phyloP scores from a whole-genome alignment of 768 basidiomycete species.

The Boletales sp. region DNA sequence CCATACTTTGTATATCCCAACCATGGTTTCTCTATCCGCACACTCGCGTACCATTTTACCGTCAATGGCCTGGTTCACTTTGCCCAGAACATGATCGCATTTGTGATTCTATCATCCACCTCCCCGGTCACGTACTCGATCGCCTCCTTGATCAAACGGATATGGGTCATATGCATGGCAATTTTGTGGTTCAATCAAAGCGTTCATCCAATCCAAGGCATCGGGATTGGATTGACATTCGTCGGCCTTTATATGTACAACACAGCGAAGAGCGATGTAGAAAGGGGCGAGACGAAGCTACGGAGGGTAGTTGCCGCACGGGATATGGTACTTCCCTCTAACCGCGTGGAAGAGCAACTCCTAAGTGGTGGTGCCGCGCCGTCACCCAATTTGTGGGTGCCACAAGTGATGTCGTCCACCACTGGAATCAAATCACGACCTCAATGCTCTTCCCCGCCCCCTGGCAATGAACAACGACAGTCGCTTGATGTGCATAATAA shows the following conservation, averaged over 20 bases:
- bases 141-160: conserved; percentile 95
- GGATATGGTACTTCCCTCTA: conserved; percentile 66
- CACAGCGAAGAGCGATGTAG: conserved; percentile 87
- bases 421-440: conserved; percentile 24
- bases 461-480: conserved; percentile 2
- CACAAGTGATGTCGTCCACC: conserved; percentile 14
- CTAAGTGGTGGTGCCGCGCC: conserved; percentile 39
- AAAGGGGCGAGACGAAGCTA: conserved; percentile 87
- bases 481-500: neutral
- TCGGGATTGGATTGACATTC: conserved; percentile 91
- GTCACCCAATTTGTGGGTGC: conserved; percentile 5
- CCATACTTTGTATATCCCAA: conserved; percentile 45
- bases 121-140: conserved; percentile 99
- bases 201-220: conserved; percentile 77
- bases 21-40: conserved; percentile 50
- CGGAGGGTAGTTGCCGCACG: conserved; percentile 69
- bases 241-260: conserved; percentile 95
- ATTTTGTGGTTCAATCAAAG: conserved; percentile 94
- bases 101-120: conserved; percentile 91
- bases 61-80: conserved; percentile 97
- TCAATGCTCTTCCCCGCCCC: conserved; percentile 6
- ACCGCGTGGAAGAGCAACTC: conserved; percentile 55
- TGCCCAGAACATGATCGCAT: conserved; percentile 95
- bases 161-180: conserved; percentile 96
- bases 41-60: conserved; percentile 78